Base-by-base conservation (phyloP, 2,329 filamentous ascomycete genomes). In the Proliferodiscus dingleyae region DNA sequence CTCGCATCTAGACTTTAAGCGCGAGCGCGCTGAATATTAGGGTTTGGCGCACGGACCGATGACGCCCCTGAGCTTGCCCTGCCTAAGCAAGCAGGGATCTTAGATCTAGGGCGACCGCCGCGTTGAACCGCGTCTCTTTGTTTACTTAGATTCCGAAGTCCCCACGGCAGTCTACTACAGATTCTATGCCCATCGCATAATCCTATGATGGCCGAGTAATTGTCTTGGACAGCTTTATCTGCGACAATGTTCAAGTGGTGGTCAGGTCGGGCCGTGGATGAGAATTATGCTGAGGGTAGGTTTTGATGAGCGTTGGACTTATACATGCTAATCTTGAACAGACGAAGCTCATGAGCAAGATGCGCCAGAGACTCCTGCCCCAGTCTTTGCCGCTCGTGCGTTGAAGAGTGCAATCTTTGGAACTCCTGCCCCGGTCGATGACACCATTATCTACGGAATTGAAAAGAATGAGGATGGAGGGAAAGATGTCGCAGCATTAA, bases 371-470 rank as follows among this genome's bases (percentile, higher is more conserved):
- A 85, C 81, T 13, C 81, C 81, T 5, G 81, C 78, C 0, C 80
- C 81, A 2, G 74, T 84, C 0, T 85, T 85, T 59, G 81, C 80
- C 2, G 80, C 80, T 29, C 74, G 81, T 48, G 81, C 81, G 5
- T 69, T 85, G 58, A 82, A 78, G 56, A 80, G 73, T 55, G 80
- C 78, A 21, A 64, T 85, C 37, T 84, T 83, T 56, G 81, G 81
- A 32, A 79, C 77, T 3, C 77, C 79, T 40, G 61, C 59, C n/a
- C 60, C 60, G 11, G 47, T 41, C n/a, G 61, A 61, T 37, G 62
- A 69, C 38, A 65, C 68, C 46, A 55, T 58, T 7, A 37, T 57
- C 49, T 57, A 59, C 50, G 52, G 64, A 46, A 23, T 60, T 19
- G 52, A 50, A 22, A 46, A 50, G 43, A 53, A 55, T 39, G 47